phyloP scores from a whole-genome alignment of 306 rosid species.

The Cucurbita pepo region DNA sequence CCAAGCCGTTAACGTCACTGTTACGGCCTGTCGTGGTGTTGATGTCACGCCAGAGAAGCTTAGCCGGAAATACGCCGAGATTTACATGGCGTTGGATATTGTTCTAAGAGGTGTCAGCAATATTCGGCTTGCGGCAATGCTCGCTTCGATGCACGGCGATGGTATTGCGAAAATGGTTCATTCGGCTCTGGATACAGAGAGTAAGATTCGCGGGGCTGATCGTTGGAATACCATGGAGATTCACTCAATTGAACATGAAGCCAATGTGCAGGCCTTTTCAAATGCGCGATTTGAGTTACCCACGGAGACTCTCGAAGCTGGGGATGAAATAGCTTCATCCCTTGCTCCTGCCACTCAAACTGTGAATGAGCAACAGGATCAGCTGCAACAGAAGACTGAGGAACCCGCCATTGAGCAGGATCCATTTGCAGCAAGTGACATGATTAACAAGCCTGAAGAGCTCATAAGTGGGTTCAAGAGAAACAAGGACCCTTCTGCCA shows the following conservation, averaged over 20 bases:
- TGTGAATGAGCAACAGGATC: slow-evolving; percentile 34
- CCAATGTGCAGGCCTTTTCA: slow-evolving; percentile 44
- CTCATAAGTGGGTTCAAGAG: slow-evolving; percentile 75
- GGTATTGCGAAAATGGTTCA: slow-evolving; percentile 95
- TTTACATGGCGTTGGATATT: slow-evolving; percentile 90
- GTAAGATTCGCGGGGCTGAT: slow-evolving; percentile 83
- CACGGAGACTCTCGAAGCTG: slow-evolving; percentile 62
- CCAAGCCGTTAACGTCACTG: slow-evolving; percentile 74
- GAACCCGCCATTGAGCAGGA: slow-evolving; percentile 47
- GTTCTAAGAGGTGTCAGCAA: slow-evolving; percentile 76
- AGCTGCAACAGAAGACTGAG: slow-evolving; percentile 31
- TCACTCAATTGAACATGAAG: slow-evolving; percentile 57
- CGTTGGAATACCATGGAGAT: slow-evolving; percentile 37
- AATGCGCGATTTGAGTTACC: slow-evolving; percentile 50
- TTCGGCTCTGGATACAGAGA: slow-evolving; percentile 62
- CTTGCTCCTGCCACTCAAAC: slow-evolving; percentile 38
- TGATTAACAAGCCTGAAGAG: slow-evolving; percentile 63
- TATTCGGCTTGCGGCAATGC: slow-evolving; percentile 94
- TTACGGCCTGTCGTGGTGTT: slow-evolving; percentile 83
- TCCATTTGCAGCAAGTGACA: slow-evolving; percentile 88
- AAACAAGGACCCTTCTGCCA: slow-evolving; percentile 55
- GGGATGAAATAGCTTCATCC: slow-evolving; percentile 49
- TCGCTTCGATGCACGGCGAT: slow-evolving; percentile 71
- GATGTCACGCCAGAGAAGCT: slow-evolving; percentile 93
- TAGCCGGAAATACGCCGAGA: slow-evolving; percentile 74